Evolutionary conservation across 129 eudicot genomes (phyloP).

Genomic region (Flaveria trinervia): DNA sequence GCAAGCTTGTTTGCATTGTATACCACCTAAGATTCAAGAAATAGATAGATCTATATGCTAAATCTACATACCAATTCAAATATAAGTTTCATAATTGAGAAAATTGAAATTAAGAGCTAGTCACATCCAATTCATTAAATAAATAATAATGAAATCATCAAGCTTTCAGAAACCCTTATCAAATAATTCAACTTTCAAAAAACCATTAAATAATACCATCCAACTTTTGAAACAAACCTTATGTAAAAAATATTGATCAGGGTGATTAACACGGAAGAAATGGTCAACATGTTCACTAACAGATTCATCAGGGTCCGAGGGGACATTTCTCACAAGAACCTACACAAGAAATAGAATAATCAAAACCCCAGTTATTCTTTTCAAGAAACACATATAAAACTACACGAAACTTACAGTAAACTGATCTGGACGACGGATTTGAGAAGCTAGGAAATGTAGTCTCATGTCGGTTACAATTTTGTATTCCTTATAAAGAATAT

Average conservation of each 20-base stretch:
- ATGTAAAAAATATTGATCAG: constrained; percentile 78
- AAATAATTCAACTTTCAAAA: not conserved
- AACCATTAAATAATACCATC: not conserved
- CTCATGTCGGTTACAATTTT: constrained; percentile 59
- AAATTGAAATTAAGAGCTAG: not conserved
- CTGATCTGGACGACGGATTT: constrained; percentile 72
- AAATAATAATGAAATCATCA: not conserved
- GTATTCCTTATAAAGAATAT: constrained; percentile 69
- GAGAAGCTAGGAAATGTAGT: constrained; percentile 68
- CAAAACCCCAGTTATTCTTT: not conserved
- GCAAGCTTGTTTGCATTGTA: constrained; percentile 92
- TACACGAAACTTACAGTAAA: constrained; percentile 61
- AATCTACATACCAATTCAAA: not conserved
- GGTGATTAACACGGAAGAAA: constrained; percentile 92
- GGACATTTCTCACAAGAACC: constrained; percentile 97
- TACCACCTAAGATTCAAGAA: constrained; percentile 53
- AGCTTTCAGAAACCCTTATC: not conserved
- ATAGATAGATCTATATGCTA: not conserved
- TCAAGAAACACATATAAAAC: constrained; percentile 1
- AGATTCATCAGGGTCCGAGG: constrained; percentile 89
- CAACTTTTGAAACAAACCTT: constrained; percentile 49
- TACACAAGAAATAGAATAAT: constrained; percentile 33
- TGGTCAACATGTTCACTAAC: constrained; percentile 88
- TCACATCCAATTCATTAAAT: not conserved
- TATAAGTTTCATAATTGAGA: not conserved